Conservation (phyloP, 176 grass and related monocot genomes). For the Eleusine indica region DNA sequence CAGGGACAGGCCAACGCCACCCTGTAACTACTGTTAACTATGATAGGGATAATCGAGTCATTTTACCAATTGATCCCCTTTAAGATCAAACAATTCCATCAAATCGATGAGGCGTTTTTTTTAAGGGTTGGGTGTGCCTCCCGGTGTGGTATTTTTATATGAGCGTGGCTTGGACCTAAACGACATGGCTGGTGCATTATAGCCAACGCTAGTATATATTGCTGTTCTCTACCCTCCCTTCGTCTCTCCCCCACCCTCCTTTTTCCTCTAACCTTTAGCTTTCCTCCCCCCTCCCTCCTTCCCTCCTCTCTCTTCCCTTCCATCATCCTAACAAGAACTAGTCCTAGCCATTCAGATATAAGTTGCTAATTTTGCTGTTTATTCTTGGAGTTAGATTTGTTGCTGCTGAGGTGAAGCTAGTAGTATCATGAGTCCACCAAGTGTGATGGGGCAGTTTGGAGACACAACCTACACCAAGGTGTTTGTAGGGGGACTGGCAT, state of each 20-base stretch:
- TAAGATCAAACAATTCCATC: too few species aligned
- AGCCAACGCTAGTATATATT: slow-evolving; percentile 65
- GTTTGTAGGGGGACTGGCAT: slow-evolving; percentile 93
- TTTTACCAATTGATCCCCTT: neutral
- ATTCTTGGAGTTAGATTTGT: slow-evolving; percentile 38
- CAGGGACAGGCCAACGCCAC: slow-evolving; percentile 62
- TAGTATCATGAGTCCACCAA: slow-evolving; percentile 58
- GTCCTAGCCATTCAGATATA: slow-evolving; percentile 50
- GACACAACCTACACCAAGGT: slow-evolving; percentile 99
- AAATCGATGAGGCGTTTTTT: too few species aligned
- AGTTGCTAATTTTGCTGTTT: slow-evolving; percentile 40
- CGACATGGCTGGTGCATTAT: slow-evolving; percentile 61
- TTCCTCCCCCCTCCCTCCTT: slow-evolving; percentile 45
- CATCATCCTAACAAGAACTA: slow-evolving; percentile 48
- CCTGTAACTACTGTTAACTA: slow-evolving; percentile 46
- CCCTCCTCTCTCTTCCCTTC: neutral
- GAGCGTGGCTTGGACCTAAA: slow-evolving; percentile 57
- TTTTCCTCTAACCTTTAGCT: slow-evolving; percentile 52
- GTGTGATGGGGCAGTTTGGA: slow-evolving; percentile 83
- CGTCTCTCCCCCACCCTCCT: slow-evolving; percentile 31
- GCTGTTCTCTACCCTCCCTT: slow-evolving; percentile 32
- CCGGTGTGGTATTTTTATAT: slow-evolving; percentile 62
- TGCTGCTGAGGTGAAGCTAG: slow-evolving; percentile 17
- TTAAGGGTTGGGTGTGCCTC: slow-evolving; percentile 52
- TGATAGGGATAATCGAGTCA: slow-evolving; percentile 45